Evolutionary conservation across 139 green algal genomes (phyloP), one percentile per base, ranked within the genome.

Genomic region (Chlamydomonas schloesseri): DNA sequence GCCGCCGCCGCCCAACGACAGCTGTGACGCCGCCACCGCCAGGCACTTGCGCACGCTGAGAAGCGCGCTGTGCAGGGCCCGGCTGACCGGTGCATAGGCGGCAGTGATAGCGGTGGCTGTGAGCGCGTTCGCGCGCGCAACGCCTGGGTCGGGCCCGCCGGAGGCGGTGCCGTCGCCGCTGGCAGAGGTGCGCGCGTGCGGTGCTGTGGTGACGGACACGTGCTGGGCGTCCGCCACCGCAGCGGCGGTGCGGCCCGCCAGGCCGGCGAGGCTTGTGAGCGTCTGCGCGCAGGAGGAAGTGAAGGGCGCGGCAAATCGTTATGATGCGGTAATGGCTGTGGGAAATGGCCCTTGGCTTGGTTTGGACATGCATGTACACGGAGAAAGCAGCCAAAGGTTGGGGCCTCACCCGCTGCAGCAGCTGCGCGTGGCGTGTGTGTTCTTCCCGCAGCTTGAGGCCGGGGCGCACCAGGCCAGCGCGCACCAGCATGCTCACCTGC

Each of bases 1-100:
- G 60, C 24, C 60, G 24, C 24, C 60, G 23, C 24, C 60, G 8
- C 18, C 23, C 60, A 24, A 62, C 55, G 55, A 62, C 46, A 84
- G 46, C 42, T 84, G 78, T 50, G 33, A 29, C 5, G 64, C 58
- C 29, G 42, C 53, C 29, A 75, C 42, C 13, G 47, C 64, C 67
- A 85, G 79, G 47, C 79, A 69, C 64, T 85, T 85, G 67, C 79
- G 79, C 3, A 85, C 79, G 20, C 65, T 75, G 11, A 85, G 64
- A 18, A 85, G 28, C 13, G 67, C 47, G 21, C 28, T 55, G 79
- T 85, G 67, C 4, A 85, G 65, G 0, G 46, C 29, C 6, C 50
- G 65, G 33, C 53, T 60, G 29, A 76, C 67, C 46, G 79, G 67
- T 6, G 67, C 46, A 67, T 77, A 85, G 79, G 79, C 60, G n/a